phyloP scores from a whole-genome alignment of 2,329 filamentous ascomycete species.

The Stromatinia cepivora region DNA sequence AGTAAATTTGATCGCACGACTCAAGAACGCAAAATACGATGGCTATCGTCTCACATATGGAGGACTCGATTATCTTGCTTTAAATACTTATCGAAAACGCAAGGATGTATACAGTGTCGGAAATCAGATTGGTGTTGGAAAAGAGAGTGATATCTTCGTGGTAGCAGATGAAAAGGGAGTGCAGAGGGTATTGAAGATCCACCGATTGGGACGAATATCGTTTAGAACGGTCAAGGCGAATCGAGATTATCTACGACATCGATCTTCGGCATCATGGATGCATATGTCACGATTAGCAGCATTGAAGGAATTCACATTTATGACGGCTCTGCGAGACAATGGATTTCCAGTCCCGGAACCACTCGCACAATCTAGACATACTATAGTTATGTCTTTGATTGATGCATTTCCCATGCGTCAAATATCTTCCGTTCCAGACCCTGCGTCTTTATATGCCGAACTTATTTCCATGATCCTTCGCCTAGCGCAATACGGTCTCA shows the following conservation, averaged over 20 bases:
- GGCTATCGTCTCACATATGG: conserved; percentile 96
- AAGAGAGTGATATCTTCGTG: conserved; percentile 96
- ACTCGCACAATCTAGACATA: conserved; percentile 86
- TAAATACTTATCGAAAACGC: conserved; percentile 82
- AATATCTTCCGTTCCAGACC: conserved; percentile 79
- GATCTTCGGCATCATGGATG: conserved; percentile 88
- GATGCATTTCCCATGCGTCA: conserved; percentile 91
- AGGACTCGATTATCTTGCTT: conserved; percentile 93
- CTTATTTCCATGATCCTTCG: conserved; percentile 83
- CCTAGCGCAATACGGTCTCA: conserved; percentile 82
- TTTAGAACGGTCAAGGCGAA: conserved; percentile 97
- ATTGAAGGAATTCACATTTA: conserved; percentile 92
- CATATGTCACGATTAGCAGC: conserved; percentile 92
- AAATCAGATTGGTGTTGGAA: conserved; percentile 91
- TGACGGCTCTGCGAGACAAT: conserved; percentile 79
- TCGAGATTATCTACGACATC: conserved; percentile 88
- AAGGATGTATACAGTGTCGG: conserved; percentile 88
- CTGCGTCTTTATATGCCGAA: conserved; percentile 85
- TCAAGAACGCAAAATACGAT: conserved; percentile 96
- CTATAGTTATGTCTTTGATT: conserved; percentile 91
- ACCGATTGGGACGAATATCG: conserved; percentile 90
- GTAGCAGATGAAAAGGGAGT: conserved; percentile 77
- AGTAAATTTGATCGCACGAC: conserved; percentile 82
- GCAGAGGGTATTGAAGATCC: conserved; percentile 90
- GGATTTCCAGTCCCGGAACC: conserved; percentile 90